Conservation (phyloP, 495 filamentous ascomycete genomes). For the Cryomyces minteri region DNA sequence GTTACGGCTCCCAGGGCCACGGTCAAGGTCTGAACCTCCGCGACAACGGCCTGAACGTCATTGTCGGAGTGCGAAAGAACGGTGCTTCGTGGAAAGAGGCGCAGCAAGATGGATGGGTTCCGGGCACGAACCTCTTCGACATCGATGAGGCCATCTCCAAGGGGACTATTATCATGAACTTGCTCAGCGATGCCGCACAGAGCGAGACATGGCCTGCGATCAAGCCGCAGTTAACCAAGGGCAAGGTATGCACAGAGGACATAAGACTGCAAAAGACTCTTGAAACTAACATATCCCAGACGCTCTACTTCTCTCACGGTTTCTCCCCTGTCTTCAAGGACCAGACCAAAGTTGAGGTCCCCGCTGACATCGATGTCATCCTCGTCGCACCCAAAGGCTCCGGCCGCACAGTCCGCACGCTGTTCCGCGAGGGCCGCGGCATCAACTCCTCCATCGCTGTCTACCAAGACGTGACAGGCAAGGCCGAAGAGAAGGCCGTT, state of each 20-base stretch:
- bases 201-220: slow-evolving; percentile 94
- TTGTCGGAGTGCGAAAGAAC: slow-evolving; percentile 94
- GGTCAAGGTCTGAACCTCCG: slow-evolving; percentile 98
- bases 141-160: slow-evolving; percentile 85
- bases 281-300: slow-evolving; percentile 27
- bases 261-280: slow-evolving; percentile 8
- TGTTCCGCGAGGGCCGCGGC: slow-evolving; percentile 94
- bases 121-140: slow-evolving; percentile 95
- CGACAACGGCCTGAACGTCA: slow-evolving; percentile 97
- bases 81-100: slow-evolving; percentile 97
- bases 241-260: slow-evolving; percentile 44
- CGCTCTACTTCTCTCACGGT: slow-evolving; percentile 99
- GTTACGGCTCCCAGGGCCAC: slow-evolving; percentile 97
- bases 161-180: slow-evolving; percentile 96
- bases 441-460: slow-evolving; percentile 99
- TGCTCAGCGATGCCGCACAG: slow-evolving; percentile 93
- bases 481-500: slow-evolving; percentile 95
- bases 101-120: slow-evolving; percentile 90
- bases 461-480: slow-evolving; percentile 94
- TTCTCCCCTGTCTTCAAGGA: slow-evolving; percentile 99
- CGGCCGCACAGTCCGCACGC: slow-evolving; percentile 90
- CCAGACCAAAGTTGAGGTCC: slow-evolving; percentile 95
- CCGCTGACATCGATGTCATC: slow-evolving; percentile 91
- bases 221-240: slow-evolving; percentile 96
- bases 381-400: slow-evolving; percentile 98